Conservation (phyloP, 257 asterid genomes). For the Gardenia jasminoides region DNA sequence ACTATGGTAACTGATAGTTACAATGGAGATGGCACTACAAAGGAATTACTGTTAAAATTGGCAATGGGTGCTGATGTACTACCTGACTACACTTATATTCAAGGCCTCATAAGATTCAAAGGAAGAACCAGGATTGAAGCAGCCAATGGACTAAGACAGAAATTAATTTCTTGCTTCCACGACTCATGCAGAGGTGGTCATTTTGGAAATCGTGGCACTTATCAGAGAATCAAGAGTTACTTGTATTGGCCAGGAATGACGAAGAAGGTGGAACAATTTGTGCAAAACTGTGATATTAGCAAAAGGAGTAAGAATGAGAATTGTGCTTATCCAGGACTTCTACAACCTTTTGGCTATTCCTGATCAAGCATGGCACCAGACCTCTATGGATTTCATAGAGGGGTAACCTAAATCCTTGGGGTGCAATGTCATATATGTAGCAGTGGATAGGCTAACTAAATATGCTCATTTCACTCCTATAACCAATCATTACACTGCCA, state of each 20-base stretch:
- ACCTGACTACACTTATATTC: fast-evolving
- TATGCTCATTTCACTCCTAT: too few species aligned
- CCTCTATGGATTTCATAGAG: conserved; percentile 6
- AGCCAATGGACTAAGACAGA: fast-evolving
- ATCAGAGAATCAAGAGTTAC: not conserved
- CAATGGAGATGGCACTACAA: too few species aligned
- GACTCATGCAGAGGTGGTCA: not conserved
- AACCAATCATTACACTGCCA: too few species aligned
- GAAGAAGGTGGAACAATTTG: not conserved
- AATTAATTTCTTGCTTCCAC: not conserved
- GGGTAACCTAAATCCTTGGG: too few species aligned
- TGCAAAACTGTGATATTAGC: not conserved
- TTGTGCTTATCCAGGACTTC: not conserved
- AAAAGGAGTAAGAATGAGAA: not conserved
- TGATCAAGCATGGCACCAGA: not conserved
- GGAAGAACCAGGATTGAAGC: fast-evolving
- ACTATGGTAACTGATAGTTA: too few species aligned
- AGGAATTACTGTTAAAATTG: too few species aligned
- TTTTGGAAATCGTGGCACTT: fast-evolving
- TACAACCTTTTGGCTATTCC: not conserved
- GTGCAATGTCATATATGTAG: too few species aligned
- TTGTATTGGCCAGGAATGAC: not conserved
- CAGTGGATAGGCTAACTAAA: too few species aligned
- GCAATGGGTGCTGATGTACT: too few species aligned
- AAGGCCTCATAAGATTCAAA: not conserved